These are phyloP conservation scores for Coffea canephora DNA, from an alignment of 257 asterid species.

Conservation along the genomic window DNA sequence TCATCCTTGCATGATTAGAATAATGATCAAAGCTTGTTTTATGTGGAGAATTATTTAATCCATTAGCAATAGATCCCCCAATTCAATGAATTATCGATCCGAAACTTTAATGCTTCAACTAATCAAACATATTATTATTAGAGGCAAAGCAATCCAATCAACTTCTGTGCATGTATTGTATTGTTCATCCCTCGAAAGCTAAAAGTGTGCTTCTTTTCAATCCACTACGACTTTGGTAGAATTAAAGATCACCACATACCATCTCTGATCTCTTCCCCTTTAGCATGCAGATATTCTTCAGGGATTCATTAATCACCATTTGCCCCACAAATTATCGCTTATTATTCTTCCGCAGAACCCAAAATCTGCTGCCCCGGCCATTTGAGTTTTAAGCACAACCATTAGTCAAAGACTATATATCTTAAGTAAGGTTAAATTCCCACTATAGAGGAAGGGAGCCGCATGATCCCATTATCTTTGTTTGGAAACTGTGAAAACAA, in stretches of 20 bases:
- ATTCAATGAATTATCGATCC: background rate
- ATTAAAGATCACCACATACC: background rate
- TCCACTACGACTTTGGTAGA: conserved; percentile 15
- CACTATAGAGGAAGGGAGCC: conserved; percentile 10
- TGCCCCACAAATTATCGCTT: background rate
- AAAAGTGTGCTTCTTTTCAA: background rate
- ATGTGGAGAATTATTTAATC: conserved; percentile 8
- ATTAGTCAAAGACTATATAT: background rate
- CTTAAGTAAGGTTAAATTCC: conserved; percentile 20
- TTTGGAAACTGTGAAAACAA: background rate
- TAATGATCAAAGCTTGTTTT: conserved; percentile 22
- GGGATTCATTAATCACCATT: conserved; percentile 10
- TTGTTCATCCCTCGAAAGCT: background rate
- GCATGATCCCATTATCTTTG: background rate
- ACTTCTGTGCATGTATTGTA: background rate
- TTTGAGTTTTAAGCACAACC: background rate
- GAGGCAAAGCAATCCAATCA: conserved; percentile 3
- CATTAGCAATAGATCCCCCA: background rate
- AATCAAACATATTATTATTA: background rate
- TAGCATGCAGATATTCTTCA: conserved; percentile 7
- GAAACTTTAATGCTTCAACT: background rate
- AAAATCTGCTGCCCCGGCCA: background rate
- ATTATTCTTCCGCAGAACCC: background rate
- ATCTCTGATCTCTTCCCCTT: background rate
- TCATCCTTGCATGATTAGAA: conserved; percentile 20